Conservation (phyloP, 805 yeast species). For the Metschnikowia borealis region DNA sequence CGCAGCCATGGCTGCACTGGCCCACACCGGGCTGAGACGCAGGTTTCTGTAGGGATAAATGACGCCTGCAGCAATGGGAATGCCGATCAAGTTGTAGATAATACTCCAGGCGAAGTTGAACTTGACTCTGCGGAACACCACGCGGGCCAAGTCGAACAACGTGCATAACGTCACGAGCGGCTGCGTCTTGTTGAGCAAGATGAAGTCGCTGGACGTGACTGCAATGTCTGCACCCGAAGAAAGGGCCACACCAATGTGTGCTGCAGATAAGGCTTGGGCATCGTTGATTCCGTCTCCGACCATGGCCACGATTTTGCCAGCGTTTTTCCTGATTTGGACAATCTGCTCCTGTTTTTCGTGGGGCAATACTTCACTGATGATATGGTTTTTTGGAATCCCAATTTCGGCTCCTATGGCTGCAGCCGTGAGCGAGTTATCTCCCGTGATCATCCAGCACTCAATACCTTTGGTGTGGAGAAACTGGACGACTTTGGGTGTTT, state of each 20-base stretch:
- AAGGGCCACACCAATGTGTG: slow-evolving; percentile 75
- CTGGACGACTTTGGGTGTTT: slow-evolving; percentile 48
- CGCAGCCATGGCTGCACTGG: slow-evolving; percentile 63
- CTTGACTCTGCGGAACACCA: slow-evolving; percentile 49
- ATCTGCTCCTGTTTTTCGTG: slow-evolving; percentile 65
- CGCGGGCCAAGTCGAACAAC: slow-evolving; percentile 48
- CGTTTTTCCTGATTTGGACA: slow-evolving; percentile 45
- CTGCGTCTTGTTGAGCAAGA: slow-evolving; percentile 50
- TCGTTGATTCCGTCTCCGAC: slow-evolving; percentile 84
- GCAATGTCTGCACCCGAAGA: slow-evolving; percentile 78
- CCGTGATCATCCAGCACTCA: slow-evolving; percentile 72
- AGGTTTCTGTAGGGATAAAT: slow-evolving; percentile 52
- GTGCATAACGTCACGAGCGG: slow-evolving; percentile 53
- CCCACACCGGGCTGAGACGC: slow-evolving; percentile 61
- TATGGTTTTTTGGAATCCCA: slow-evolving; percentile 47
- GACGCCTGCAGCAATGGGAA: slow-evolving; percentile 67
- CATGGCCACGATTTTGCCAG: slow-evolving; percentile 50
- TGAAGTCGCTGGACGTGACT: slow-evolving; percentile 68
- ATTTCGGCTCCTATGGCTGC: slow-evolving; percentile 59
- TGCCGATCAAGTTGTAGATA: slow-evolving; percentile 51
- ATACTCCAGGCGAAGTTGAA: slow-evolving; percentile 61
- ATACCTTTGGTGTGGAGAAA: slow-evolving; percentile 38
- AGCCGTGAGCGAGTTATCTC: slow-evolving; percentile 68
- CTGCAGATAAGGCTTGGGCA: slow-evolving; percentile 72
- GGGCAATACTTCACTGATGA: slow-evolving; percentile 70